Evolutionary conservation across 2,329 filamentous ascomycete species (phyloP), one percentile per base, ranked within the genome.

Genomic region (Neocucurbitaria cava): DNA sequence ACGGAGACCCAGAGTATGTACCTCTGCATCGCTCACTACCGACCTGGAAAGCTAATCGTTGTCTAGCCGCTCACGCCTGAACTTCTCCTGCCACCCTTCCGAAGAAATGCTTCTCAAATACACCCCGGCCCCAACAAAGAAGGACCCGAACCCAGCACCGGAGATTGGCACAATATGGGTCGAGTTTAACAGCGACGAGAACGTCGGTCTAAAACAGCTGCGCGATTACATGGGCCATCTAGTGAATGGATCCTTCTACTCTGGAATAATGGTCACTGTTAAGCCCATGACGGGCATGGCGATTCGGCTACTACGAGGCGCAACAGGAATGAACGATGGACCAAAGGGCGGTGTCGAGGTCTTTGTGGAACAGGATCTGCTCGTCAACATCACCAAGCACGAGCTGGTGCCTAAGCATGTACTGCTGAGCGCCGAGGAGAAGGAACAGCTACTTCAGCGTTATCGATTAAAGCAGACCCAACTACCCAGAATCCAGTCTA

Each of bases 401-500:
- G 94, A 98, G 79, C 85, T 99, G 51, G 95, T 99, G 26, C 95
- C 95, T 40, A 92, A 90, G 75, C 95, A 99, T 74, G 88, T 98
- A 33, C 80, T 98, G 56, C 86, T 99, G 52, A 96, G 91, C 69
- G 85, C 87, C 41, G 92, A 96, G 69, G 95, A 99, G 82, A 97
- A 97, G 85, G 80, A 81, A 42, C 89, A 90, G 33, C 80, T 99
- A 70, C 83, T 99, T 56, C 87, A 92, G 79, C 84, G 95, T 59
- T 99, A 99, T 79, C 87, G 95, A 44, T 80, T 99, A 76, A 98
- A 97, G 86, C 95, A 99, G 83, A 97, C 92, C 9, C 95, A 99
- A 81, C 82, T 99, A 72, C 95, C 95, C 4, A 85, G 95, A 52
- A 96, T 99, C 68, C 86, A 96, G 77, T 86, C 90, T 64, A 91